Evolutionary conservation across 2,329 filamentous ascomycete species (phyloP), one percentile per base, ranked within the genome.

Genomic region (Diaporthe batatas): DNA sequence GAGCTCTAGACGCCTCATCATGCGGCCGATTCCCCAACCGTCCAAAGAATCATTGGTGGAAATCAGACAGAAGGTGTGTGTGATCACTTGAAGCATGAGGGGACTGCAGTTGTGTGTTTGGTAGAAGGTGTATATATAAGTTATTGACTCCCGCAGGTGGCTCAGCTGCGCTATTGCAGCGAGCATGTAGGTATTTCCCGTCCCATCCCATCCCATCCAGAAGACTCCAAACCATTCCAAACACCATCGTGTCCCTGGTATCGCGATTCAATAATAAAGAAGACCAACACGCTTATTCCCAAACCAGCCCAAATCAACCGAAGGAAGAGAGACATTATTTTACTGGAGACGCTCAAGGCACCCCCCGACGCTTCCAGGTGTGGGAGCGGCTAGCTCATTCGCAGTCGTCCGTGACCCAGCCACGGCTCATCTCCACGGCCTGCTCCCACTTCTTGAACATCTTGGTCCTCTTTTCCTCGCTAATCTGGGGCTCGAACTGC

Each of bases 401-500:
- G 42, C 82, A 78, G 44, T 77, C 72, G 16, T 83, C 82, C 58
- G 78, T 81, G 55, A 88, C 82, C 88, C 87, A 89, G 6, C 87
- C 87, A 73, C 84, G 82, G 77, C 87, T 88, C 88, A 90, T 90
- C 76, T 90, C 83, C 0, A 90, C 88, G 12, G 88, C 89, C 76
- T 87, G 85, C 76, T 88, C 84, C 88, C 89, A 90, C 76, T 85
- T 86, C 62, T 77, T 82, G 75, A 88, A 88, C 82, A 86, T 83
- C 72, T 83, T 83, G 68, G 82, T 81, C 39, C 82, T 81, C 69
- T 80, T 78, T 69, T 81, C 79, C 39, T 78, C 79, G 64, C 86
- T 84, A 72, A 94, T 89, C 75, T 89, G 83, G 0, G 94, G 93
- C 77, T 89, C 84, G 80, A 97, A 97, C 23, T 90, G 87, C 74